Percentiles rank a stretch among this genome's conserved stretches.
Conservation (phyloP, 2,329 filamentous ascomycete species). For the Arthrobotrys conoides region DNA sequence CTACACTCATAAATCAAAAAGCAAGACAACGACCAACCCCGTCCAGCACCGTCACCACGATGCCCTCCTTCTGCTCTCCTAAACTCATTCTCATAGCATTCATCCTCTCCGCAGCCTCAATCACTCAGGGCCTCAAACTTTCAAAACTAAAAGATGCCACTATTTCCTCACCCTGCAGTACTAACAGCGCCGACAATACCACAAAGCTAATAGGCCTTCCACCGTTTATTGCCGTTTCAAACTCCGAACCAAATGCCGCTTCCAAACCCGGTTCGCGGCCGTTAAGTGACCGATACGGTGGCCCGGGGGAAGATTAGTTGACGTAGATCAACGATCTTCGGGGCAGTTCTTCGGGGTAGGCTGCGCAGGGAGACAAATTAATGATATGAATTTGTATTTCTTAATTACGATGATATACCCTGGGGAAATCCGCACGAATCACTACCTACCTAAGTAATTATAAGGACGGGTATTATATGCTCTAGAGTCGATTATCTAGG, state of each 20-base stretch:
- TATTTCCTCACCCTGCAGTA: neutral
- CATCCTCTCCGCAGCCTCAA: neutral
- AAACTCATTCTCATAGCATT: neutral
- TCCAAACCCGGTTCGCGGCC: conserved; percentile 4
- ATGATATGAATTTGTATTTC: too few species aligned
- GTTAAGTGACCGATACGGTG: neutral
- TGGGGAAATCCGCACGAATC: too few species aligned
- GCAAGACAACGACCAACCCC: too few species aligned
- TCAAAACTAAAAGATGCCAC: neutral
- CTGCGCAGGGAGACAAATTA: too few species aligned
- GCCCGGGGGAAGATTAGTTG: too few species aligned
- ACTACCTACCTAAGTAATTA: too few species aligned
- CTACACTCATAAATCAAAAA: too few species aligned
- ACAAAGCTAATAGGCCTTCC: neutral
- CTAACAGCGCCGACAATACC: neutral
- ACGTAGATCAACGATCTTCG: too few species aligned
- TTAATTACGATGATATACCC: too few species aligned
- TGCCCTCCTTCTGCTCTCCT: neutral
- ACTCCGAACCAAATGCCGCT: conserved; percentile 32
- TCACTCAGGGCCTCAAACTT: neutral
- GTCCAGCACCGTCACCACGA: neutral
- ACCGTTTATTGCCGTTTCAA: conserved; percentile 12
- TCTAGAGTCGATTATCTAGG: too few species aligned
- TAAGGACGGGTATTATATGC: too few species aligned
- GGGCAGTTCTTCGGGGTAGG: too few species aligned